phyloP scores from a whole-genome alignment of 176 grass and related monocot species.

The Avena eriantha region DNA sequence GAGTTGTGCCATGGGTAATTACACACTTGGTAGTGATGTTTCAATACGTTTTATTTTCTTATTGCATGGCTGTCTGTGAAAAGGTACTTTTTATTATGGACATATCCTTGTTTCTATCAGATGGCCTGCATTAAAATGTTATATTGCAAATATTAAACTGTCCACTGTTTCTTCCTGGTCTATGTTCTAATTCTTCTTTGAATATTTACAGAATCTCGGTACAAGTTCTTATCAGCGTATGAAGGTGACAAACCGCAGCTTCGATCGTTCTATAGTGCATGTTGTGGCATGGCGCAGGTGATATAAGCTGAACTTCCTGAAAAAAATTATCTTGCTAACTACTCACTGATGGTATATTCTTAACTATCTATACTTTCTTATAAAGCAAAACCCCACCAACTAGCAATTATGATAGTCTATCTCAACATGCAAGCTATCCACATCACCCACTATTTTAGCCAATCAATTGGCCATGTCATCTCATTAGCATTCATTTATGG shows the following conservation, averaged over 20 bases:
- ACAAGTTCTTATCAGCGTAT: slow-evolving; percentile 67
- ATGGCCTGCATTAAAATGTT: not conserved
- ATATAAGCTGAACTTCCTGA: slow-evolving; percentile 10
- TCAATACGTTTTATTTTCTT: not conserved
- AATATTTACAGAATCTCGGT: slow-evolving; percentile 61
- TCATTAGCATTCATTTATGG: no score
- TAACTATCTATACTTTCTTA: not conserved
- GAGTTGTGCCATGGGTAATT: not conserved
- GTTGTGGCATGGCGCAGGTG: slow-evolving; percentile 82
- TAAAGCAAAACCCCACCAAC: no score
- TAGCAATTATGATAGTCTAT: no score
- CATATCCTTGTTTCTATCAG: not conserved
- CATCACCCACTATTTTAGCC: no score
- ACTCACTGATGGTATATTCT: not conserved
- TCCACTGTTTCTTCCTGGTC: not conserved
- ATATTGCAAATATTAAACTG: not conserved
- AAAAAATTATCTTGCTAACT: not conserved
- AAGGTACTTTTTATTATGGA: slow-evolving; percentile 19
- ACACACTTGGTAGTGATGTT: slow-evolving; percentile 3
- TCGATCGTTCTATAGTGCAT: slow-evolving; percentile 79
- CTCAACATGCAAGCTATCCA: no score
- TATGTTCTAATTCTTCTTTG: slow-evolving; percentile 26
- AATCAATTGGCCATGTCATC: no score
- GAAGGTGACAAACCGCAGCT: slow-evolving; percentile 93
- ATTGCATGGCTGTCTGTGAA: not conserved